Evolutionary conservation across 2,329 filamentous ascomycete species (phyloP).

Genomic region (Neurospora sp.): DNA sequence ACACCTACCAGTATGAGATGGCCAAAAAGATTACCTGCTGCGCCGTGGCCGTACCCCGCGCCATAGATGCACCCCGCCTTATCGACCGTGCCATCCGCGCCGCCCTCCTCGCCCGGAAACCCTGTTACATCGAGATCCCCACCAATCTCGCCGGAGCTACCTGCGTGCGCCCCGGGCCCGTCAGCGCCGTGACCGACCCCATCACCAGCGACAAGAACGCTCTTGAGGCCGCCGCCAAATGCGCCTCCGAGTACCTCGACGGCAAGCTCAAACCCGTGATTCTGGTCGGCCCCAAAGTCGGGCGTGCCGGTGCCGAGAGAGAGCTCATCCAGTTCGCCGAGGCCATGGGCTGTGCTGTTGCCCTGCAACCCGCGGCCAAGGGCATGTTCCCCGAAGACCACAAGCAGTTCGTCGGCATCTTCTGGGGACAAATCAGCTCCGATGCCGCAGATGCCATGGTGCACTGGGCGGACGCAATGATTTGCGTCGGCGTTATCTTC

Average conservation of each 20-base stretch:
- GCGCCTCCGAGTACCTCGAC: conserved; percentile 14
- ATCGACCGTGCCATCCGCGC: conserved; percentile 20
- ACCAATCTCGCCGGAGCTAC: conserved; percentile 18
- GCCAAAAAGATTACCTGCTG: conserved; percentile 23
- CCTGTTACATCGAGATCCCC: conserved; percentile 22
- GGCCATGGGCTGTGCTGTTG: conserved; percentile 20
- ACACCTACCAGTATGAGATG: conserved; percentile 23
- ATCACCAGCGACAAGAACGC: conserved; percentile 12
- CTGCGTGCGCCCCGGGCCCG: conserved; percentile 20
- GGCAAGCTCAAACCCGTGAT: conserved; percentile 21
- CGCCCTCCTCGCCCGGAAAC: conserved; percentile 17
- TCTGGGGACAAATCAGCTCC: conserved; percentile 21
- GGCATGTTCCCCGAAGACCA: conserved; percentile 22
- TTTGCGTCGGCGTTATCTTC: conserved; percentile 19
- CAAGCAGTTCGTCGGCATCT: conserved; percentile 19
- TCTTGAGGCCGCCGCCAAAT: conserved; percentile 18
- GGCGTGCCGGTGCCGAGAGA: conserved; percentile 13
- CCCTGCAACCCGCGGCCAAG: conserved; percentile 21
- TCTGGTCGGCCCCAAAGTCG: conserved; percentile 18
- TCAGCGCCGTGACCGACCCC: conserved; percentile 18
- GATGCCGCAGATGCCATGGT: conserved; percentile 18
- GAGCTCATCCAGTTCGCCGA: conserved; percentile 18
- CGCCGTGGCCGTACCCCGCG: conserved; percentile 18
- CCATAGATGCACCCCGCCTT: conserved; percentile 18
- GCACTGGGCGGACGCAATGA: conserved; percentile 20